Percentiles rank a stretch among this genome's conserved stretches.
Conservation (phyloP, 1,284 basidiomycete species). For the Ustilago crameri region DNA sequence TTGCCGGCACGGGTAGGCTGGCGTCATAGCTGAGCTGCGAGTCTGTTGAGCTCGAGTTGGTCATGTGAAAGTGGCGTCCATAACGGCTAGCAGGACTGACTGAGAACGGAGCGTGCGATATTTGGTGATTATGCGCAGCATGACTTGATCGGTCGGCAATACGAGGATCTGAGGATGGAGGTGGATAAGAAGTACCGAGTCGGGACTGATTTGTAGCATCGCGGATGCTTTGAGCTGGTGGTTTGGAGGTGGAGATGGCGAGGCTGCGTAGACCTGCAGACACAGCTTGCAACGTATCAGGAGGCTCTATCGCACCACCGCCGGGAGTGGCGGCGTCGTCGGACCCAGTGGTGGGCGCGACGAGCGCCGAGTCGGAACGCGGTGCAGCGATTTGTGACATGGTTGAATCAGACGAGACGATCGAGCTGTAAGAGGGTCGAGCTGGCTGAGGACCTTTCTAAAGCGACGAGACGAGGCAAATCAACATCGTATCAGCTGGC, state of each 20-base stretch:
- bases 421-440: not conserved
- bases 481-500: conserved; percentile 36
- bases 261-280: conserved; percentile 35
- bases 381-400: conserved; percentile 26
- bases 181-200: conserved; percentile 28
- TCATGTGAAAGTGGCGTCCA: conserved; percentile 37
- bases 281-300: conserved; percentile 39
- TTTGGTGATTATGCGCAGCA: not conserved
- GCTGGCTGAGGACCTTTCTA: conserved; percentile 12
- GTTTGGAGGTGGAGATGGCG: conserved; percentile 14
- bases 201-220: conserved; percentile 6
- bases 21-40: conserved; percentile 34
- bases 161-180: conserved; percentile 10
- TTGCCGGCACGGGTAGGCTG: conserved; percentile 30
- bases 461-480: conserved; percentile 7
- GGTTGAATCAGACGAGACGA: conserved; percentile 4
- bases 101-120: conserved; percentile 17
- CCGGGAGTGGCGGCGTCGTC: conserved; percentile 22
- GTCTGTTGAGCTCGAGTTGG: conserved; percentile 38
- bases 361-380: conserved; percentile 19
- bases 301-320: conserved; percentile 36
- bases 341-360: conserved; percentile 10
- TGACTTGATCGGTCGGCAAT: conserved; percentile 16
- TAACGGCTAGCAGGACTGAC: conserved; percentile 32
- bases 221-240: conserved; percentile 2